Evolutionary conservation across 495 filamentous ascomycete species (phyloP).

Genomic region (Endocarpon pusillum): DNA sequence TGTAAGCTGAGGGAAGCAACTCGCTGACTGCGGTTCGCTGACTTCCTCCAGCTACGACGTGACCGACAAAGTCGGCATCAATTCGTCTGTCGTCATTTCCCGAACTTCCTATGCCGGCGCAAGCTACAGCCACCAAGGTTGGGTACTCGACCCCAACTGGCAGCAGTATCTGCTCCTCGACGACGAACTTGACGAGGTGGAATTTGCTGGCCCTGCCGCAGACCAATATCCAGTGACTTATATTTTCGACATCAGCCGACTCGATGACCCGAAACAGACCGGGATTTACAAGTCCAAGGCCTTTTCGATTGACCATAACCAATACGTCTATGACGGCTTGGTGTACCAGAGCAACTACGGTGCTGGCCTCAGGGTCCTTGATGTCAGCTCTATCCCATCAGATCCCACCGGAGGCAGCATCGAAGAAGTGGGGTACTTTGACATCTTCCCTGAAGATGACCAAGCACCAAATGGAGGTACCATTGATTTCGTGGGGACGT

Average conservation of each 20-base stretch:
- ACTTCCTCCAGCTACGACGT: conserved; percentile 36
- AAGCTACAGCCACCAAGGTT: conserved; percentile 45
- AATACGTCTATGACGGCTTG: conserved; percentile 36
- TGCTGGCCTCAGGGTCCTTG: conserved; percentile 36
- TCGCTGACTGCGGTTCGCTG: not conserved
- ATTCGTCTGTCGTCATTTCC: conserved; percentile 34
- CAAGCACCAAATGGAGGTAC: conserved; percentile 22
- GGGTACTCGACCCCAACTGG: conserved; percentile 33
- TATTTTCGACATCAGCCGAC: conserved; percentile 39
- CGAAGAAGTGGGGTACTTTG: conserved; percentile 38
- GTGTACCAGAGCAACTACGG: conserved; percentile 43
- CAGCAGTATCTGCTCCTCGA: conserved; percentile 40
- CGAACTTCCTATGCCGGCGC: conserved; percentile 38
- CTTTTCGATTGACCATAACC: conserved; percentile 43
- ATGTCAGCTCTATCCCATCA: conserved; percentile 31
- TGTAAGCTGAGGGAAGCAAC: conserved; percentile 9
- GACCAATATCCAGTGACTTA: conserved; percentile 31
- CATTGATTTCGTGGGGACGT: conserved; percentile 38
- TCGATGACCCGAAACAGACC: conserved; percentile 33
- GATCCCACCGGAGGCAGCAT: conserved; percentile 37
- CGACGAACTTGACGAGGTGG: conserved; percentile 42
- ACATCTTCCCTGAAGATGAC: conserved; percentile 45
- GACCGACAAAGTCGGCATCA: conserved; percentile 32
- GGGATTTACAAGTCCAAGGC: conserved; percentile 32
- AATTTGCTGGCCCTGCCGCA: conserved; percentile 25